Percentiles rank a stretch among this genome's conserved stretches.
phyloP scores from a whole-genome alignment of 1,284 basidiomycete genomes.

The Athelia psychrophila region DNA sequence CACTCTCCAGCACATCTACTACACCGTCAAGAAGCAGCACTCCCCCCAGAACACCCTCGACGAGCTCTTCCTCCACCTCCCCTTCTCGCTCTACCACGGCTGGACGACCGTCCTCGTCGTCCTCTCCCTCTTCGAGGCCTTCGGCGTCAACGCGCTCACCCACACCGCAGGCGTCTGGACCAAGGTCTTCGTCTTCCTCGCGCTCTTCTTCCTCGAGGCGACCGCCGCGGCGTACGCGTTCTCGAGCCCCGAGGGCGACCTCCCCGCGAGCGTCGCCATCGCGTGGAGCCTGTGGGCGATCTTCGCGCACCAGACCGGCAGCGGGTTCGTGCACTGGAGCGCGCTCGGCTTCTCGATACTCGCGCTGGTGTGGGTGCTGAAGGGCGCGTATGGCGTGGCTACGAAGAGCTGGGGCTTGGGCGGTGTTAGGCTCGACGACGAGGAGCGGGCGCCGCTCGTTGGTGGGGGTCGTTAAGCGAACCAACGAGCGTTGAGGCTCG shows the following conservation, averaged over 20 bases:
- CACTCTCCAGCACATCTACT: conserved; percentile 76
- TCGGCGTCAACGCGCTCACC: conserved; percentile 73
- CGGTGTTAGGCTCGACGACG: conserved; percentile 66
- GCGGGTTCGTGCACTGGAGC: conserved; percentile 87
- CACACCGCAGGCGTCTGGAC: conserved; percentile 83
- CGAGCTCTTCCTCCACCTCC: conserved; percentile 81
- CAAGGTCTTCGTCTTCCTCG: conserved; percentile 92
- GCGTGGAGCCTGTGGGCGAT: conserved; percentile 83
- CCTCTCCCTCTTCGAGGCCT: conserved; percentile 87
- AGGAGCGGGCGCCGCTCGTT: conserved; percentile 83
- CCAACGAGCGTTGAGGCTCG: too few species aligned
- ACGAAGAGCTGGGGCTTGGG: conserved; percentile 36
- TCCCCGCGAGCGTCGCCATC: conserved; percentile 86
- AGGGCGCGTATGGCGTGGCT: conserved; percentile 60
- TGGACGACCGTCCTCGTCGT: conserved; percentile 93
- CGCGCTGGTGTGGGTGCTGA: conserved; percentile 80
- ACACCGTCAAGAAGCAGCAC: conserved; percentile 86
- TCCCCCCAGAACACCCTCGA: conserved; percentile 61
- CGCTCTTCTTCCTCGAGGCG: conserved; percentile 90
- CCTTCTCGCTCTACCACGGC: conserved; percentile 93
- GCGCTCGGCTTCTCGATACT: conserved; percentile 86
- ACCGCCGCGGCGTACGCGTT: conserved; percentile 92
- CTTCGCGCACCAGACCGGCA: conserved; percentile 65
- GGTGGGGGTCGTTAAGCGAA: conserved; percentile 16
- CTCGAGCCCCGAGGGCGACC: conserved; percentile 85